Base-by-base conservation (phyloP, 345 rosid species). In the Anacardium occidentale region DNA sequence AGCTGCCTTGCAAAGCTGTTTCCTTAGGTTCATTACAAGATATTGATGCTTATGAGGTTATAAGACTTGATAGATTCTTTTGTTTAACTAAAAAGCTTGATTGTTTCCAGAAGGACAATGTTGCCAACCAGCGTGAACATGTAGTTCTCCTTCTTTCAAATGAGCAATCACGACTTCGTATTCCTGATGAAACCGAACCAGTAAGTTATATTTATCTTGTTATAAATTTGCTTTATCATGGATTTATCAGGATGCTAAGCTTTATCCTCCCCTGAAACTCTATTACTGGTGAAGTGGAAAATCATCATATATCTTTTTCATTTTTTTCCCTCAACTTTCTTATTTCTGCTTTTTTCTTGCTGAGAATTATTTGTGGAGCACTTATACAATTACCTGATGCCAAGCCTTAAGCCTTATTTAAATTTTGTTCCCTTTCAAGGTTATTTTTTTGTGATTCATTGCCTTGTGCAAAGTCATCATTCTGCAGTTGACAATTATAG, bases 61-160 rank as follows among this genome's bases (percentile, higher is more conserved):
- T 47, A 60, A 47, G 45, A 11, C 20, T 52, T 66, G 10, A 10
- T 57, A 47, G 50, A 45, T 68, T 42, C 48, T 37, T 42, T 4
- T 26, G 9, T 68, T 42, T 72, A 34, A 57, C 69, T 60, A 18
- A 64, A 56, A 64, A 45, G 40, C 68, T 56, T 53, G 70, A 6
- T 78, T 63, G 0, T 48, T 68, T 60, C 45, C 91, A 92, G 98
- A 94, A 86, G 84, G 98, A 90, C 87, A 92, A 88, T 74, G 96
- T 92, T 67, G 88, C 97, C 32, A 92, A 94, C 71, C 98, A 94
- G 83, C 97, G 98, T 56, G 98, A 94, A 73, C 98, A 94, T 74
- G 73, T 94, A 60, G 94, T 88, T 83, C 98, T 88, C 78, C 93
- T 94, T 59, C 98, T 94, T 22, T 85, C 94, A 7, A 94, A 94